A percentile compares a stretch with the other conserved stretches of the same genome.
Evolutionary conservation across 2,329 filamentous ascomycete species (phyloP).

Genomic region (Pseudocercospora macadamiae): DNA sequence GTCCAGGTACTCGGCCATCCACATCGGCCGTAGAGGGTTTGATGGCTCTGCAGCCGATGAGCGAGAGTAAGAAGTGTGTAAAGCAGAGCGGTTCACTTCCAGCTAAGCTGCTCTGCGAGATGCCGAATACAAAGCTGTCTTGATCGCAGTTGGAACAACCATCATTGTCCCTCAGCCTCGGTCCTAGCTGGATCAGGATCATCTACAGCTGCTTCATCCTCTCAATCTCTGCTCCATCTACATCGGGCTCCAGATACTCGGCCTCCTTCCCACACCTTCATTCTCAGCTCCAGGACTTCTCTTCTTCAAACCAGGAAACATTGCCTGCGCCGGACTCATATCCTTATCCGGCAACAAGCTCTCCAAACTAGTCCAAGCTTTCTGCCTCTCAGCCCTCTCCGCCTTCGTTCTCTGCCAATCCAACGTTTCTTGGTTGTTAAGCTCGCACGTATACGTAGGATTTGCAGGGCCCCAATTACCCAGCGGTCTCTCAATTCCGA

Average conservation of each 20-base stretch:
- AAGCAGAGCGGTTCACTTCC: too few species aligned
- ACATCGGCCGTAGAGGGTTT: too few species aligned
- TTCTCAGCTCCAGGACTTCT: slow-evolving; percentile 7
- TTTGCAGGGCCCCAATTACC: slow-evolving; percentile 66
- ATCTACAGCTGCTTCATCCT: too few species aligned
- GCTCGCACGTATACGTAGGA: slow-evolving; percentile 65
- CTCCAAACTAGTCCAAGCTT: background rate
- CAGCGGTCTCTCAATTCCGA: slow-evolving; percentile 79
- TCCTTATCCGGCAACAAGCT: slow-evolving; percentile 55
- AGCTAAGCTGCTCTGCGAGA: too few species aligned
- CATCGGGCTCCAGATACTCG: slow-evolving; percentile 16
- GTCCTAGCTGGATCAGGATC: too few species aligned
- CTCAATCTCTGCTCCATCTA: too few species aligned
- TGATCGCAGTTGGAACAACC: too few species aligned
- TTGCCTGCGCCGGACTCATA: slow-evolving; percentile 43
- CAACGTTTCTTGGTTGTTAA: slow-evolving; percentile 10
- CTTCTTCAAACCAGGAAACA: slow-evolving; percentile 23
- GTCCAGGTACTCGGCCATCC: too few species aligned
- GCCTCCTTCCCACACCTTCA: slow-evolving; percentile 6
- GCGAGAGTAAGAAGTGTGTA: too few species aligned
- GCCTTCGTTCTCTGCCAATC: slow-evolving; percentile 2
- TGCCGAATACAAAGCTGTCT: too few species aligned
- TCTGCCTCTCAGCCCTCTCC: background rate
- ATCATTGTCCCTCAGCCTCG: too few species aligned
- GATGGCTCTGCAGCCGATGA: too few species aligned